Evolutionary conservation across 768 basidiomycete species (phyloP).

Genomic region (Dentipellis fragilis): DNA sequence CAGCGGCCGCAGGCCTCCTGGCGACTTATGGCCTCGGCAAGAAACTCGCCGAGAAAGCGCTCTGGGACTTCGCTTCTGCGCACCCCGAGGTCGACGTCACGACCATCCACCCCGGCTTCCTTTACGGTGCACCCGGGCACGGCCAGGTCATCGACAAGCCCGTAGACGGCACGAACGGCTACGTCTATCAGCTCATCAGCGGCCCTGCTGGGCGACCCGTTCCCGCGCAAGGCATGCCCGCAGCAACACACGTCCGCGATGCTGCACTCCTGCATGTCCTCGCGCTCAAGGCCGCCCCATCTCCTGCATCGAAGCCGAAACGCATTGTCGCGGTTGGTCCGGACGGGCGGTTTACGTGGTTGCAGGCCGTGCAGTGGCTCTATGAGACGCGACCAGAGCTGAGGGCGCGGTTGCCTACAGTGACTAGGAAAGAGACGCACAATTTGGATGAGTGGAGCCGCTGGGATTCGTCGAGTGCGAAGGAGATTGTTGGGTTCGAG

Average conservation of each 20-base stretch:
- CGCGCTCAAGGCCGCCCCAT: constrained; percentile 11
- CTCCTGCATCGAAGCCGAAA: constrained; percentile 7
- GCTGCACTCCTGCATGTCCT: constrained; percentile 18
- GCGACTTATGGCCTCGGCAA: no score
- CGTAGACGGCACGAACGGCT: no score
- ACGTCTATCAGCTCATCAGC: constrained; percentile 17
- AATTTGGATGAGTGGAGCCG: background rate
- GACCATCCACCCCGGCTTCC: no score
- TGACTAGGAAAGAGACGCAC: constrained; percentile 1
- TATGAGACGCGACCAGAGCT: constrained; percentile 17
- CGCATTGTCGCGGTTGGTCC: no score
- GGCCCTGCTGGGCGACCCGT: constrained; percentile 10
- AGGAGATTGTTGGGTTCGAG: background rate
- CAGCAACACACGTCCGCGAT: constrained; percentile 18
- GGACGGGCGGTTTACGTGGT: no score
- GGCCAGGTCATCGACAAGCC: constrained; percentile 12
- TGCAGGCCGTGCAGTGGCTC: no score
- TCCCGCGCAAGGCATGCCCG: constrained; percentile 11
- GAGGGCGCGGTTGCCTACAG: background rate
- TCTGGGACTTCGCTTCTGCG: no score
- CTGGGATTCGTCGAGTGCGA: background rate
- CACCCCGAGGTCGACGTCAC: no score
- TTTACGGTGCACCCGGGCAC: constrained; percentile 17
- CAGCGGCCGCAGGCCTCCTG: constrained; percentile 13
- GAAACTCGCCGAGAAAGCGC: no score